Base-by-base conservation (phyloP, 2,329 filamentous ascomycete genomes). In the Pestalotiopsis sp. region DNA sequence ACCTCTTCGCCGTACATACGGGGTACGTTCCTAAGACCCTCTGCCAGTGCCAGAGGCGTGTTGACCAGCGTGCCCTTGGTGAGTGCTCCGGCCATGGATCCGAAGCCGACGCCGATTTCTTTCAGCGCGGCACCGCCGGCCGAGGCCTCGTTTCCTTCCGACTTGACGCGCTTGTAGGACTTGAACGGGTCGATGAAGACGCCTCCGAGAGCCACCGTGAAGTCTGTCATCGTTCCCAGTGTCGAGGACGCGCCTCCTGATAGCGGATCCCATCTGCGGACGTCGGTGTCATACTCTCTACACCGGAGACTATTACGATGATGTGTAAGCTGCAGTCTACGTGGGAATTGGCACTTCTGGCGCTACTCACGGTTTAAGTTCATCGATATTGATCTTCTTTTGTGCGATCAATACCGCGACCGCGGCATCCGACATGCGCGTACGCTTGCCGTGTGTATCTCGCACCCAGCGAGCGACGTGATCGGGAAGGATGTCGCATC, bases 1-100 rank as follows among this genome's bases (percentile, higher is more conserved):
- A 78, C 72, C 13, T 78, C 72, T 41, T 82, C 79, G 4, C 81
- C 80, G 66, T 81, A 82, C 4, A 82, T 67, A 17, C 70, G 75
- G 0, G 81, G 81, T 1, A 79, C 71, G 3, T 74, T 74, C 31
- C 76, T 75, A 13, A 82, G 69, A 0, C 80, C 81, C 65, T 82
- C 78, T 1, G 80, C 69, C 4, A 77, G 65, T 1, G 81, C 80
- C 4, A 78, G 72, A 0, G 81, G 81, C 27, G 82, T 70, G 61
- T 82, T 79, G 1, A 82, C 76, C 2, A 79, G 61, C 0, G 74
- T 61, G 6, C 79, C 80, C 67, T 81, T 81, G 27, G 27, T 73
- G 45, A 76, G 73, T 11, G 70, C 70, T 3, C 72, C 74, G 2
- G 74, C 58, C 31, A 79, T 71, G 13, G 75, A 75, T 7, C 74